phyloP scores from a whole-genome alignment of 495 filamentous ascomycete species.

The Recurvomyces mirabilis region DNA sequence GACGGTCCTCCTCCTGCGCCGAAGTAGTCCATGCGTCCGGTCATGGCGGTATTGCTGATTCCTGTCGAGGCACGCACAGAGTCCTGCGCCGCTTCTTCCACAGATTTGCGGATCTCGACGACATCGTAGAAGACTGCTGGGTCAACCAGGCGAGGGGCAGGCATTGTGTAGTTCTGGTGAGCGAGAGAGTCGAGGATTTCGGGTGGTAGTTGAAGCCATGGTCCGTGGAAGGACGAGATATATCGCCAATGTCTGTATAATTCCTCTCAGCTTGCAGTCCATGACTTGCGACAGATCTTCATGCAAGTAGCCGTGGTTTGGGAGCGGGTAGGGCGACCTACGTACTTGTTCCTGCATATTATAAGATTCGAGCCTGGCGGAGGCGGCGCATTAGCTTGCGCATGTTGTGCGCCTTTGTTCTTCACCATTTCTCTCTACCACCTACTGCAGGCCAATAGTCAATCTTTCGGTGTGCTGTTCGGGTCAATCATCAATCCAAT shows the following conservation, averaged over 20 bases:
- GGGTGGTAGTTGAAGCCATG: slow-evolving; percentile 75
- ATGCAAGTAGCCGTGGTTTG: slow-evolving; percentile 3
- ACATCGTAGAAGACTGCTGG: slow-evolving; percentile 73
- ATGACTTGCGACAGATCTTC: slow-evolving; percentile 2
- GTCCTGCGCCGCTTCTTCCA: slow-evolving; percentile 66
- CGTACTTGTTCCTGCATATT: slow-evolving; percentile 64
- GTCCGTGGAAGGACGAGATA: slow-evolving; percentile 73
- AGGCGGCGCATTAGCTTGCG: slow-evolving; percentile 7
- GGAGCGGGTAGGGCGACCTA: slow-evolving; percentile 23
- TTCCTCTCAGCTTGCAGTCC: slow-evolving; percentile 6
- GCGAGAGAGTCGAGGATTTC: slow-evolving; percentile 70
- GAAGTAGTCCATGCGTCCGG: slow-evolving; percentile 43
- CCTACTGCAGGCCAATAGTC: too few species aligned
- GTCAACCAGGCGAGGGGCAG: slow-evolving; percentile 64
- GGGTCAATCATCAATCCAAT: too few species aligned
- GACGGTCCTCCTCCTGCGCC: slow-evolving; percentile 48
- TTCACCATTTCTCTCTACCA: too few species aligned
- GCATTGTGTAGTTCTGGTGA: slow-evolving; percentile 63
- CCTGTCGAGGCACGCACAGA: slow-evolving; percentile 65
- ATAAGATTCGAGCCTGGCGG: slow-evolving; percentile 46
- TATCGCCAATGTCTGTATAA: slow-evolving; percentile 63
- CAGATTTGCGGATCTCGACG: slow-evolving; percentile 63
- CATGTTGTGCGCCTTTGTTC: slow-evolving; percentile 16
- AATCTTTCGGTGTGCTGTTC: too few species aligned
- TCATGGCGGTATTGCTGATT: slow-evolving; percentile 45